Percentiles rank a stretch among this genome's conserved stretches.
These are phyloP conservation scores for Prunus fruticosa DNA, from an alignment of 306 rosid species.

Conservation along the genomic window DNA sequence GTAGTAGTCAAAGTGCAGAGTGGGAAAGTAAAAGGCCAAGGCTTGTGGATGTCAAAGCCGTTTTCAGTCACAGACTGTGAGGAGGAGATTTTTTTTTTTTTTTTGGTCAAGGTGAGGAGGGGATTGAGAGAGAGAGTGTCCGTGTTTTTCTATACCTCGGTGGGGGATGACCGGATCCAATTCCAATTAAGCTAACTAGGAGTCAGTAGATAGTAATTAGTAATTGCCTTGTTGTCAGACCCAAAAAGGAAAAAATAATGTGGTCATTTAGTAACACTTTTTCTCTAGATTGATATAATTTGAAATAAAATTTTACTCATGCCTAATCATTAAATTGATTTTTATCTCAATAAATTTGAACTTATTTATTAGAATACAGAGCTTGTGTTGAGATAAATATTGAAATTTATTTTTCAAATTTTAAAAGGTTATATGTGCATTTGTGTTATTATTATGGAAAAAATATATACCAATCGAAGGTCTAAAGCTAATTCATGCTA, in stretches of 20 bases:
- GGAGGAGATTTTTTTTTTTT: no score
- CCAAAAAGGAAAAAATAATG: no score
- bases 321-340: no score
- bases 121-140: slow-evolving; percentile 1
- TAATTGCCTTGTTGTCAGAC: no score
- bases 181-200: not conserved
- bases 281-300: no score
- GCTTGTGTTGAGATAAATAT: not conserved
- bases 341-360: no score
- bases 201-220: not conserved
- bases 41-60: not conserved
- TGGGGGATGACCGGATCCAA: slow-evolving; percentile 20
- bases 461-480: not conserved
- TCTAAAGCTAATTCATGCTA: not conserved
- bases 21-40: not conserved
- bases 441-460: no score
- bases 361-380: no score
- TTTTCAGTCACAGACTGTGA: not conserved
- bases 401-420: no score
- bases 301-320: no score
- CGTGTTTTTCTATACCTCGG: not conserved
- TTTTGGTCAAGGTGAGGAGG: no score
- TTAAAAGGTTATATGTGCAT: not conserved
- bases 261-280: no score
- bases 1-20: not conserved